Evolutionary conservation across 257 asterid genomes (phyloP), one percentile per base, ranked within the genome.

Genomic region (Fraxinus quadrangulata): DNA sequence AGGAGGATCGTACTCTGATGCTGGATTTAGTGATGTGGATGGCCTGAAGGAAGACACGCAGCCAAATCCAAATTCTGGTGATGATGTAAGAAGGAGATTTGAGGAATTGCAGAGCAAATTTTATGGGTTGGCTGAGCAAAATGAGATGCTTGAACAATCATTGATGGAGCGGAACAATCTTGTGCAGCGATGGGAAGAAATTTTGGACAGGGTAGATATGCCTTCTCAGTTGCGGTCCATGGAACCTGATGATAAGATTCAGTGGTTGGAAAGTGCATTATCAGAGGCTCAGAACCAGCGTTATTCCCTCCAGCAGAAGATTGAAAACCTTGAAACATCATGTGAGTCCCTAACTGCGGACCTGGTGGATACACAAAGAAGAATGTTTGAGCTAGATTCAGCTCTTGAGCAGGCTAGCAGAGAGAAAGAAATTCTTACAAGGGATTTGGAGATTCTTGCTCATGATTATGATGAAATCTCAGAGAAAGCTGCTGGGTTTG

Each of bases 141-240:
- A 92, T 79, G 99, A 93, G 87, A 96, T 96, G 97, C 99, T 96
- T 86, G 99, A 96, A 84, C 99, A 93, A 82, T 92, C 99, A 65
- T 83, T 96, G 82, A 80, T 90, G 94, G 95, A 93, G 83, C 88
- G 98, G 84, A 96, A 92, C 90, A 90, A 86, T 83, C 92, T 92
- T 85, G 94, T 96, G 81, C 94, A 85, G 89, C 93, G 81, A 26
- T 96, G 97, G 97, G 98, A 96, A 88, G 97, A 88, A 83, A 79
- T 88, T 81, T 76, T 93, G 74, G 92, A 89, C 83, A 87, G 86
- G 81, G 68, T 93, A 68, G 91, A 90, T 63, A 78, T 93, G 89
- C 97, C 99, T 81, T 84, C 92, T 83, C 97, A 89, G 74, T 84
- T 91, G 86, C 87, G 91, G 82, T 92, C 92, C 49, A 73, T 87